Evolutionary conservation across 345 rosid species (phyloP), one percentile per base, ranked within the genome.

Genomic region (Gossypium australe): DNA sequence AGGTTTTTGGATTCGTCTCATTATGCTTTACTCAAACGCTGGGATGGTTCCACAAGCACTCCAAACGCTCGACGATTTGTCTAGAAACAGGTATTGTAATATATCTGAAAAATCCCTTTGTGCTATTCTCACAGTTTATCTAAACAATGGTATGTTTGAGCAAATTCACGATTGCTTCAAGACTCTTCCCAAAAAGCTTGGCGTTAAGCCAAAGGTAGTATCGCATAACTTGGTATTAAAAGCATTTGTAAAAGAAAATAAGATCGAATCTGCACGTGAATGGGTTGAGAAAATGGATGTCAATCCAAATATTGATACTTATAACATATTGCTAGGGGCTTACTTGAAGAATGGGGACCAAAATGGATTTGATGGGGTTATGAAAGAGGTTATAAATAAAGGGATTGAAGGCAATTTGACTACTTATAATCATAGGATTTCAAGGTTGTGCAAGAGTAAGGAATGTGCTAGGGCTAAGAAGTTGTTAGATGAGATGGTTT

Each of bases 1-100:
- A 72, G 85, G 85, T 27, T 82, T 76, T 52, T 82, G 82, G 85
- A 70, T 82, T 1, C 85, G 85, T 72, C 78, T 82, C 76, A 53
- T 79, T 22, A 73, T 70, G 82, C 80, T 82, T 65, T 82, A 82
- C 74, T 79, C 85, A 1, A 73, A 67, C 24, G 76, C 80, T 0
- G 82, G 80, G 16, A 73, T 82, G 85, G 66, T 77, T 29, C 80
- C 77, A 11, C 73, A 82, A 60, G 85, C 85, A 7, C 56, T 58
- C 53, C 76, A 75, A 24, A 71, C 73, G 12, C 57, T 79, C 61
- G 51, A 51, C 8, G 75, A 67, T 14, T 60, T 70, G 8, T 45
- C 57, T 38, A 66, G 77, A 10, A 77, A 13, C 8, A 69, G 72
- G 64, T 44, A 55, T 61, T 82, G 70, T 41, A 43, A 65, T 20